Conservation (phyloP, 169 alveolate species). For the Cryptosporidium felis region DNA sequence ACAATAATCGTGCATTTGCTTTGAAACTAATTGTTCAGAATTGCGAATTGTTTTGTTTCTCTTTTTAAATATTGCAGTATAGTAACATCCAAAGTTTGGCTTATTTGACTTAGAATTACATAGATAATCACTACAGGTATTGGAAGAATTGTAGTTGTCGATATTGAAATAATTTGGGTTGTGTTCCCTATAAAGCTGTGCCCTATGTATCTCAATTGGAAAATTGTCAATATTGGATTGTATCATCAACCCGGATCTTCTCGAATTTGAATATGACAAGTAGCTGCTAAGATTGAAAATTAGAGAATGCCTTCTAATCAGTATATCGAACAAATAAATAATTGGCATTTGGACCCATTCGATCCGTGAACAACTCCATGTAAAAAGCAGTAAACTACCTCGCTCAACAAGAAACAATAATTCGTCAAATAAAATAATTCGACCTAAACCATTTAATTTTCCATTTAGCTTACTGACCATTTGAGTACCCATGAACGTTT, state of each 20-base stretch:
- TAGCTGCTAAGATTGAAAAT: background rate
- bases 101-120: no score
- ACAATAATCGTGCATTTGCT: conserved; percentile 9
- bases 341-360: conserved; percentile 52
- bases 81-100: background rate
- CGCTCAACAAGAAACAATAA: conserved; percentile 43
- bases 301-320: background rate
- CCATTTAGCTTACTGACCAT: background rate
- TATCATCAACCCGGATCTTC: conserved; percentile 64
- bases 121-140: no score
- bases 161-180: no score
- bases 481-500: background rate
- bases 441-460: background rate
- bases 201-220: no score
- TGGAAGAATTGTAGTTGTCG: no score
- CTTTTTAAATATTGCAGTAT: background rate
- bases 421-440: conserved; percentile 29
- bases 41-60: background rate
- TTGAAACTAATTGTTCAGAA: background rate
- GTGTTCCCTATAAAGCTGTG: no score
- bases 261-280: conserved; percentile 32
- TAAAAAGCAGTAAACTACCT: conserved; percentile 48
- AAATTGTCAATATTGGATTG: no score
- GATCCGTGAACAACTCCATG: conserved; percentile 3
- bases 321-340: background rate